Conservation (phyloP, 75 land plant genomes). For the Pinus taeda region DNA sequence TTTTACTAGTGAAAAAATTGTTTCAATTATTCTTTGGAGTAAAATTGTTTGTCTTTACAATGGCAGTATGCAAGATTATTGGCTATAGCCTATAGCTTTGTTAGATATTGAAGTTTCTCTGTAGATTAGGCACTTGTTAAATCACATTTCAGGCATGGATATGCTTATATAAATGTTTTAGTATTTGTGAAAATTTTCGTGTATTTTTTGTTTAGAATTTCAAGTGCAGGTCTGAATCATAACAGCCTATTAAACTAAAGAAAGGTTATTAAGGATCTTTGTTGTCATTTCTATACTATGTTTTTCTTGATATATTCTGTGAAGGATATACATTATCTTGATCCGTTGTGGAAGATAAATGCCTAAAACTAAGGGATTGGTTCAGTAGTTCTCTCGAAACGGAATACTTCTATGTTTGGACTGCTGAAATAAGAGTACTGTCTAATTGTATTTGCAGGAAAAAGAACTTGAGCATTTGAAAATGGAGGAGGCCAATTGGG, state of each 20-base stretch:
- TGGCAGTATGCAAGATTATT: background rate
- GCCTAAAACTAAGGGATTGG: background rate
- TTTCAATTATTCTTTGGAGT: background rate
- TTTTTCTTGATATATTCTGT: background rate
- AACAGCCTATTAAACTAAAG: background rate
- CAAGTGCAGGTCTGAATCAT: too few relatives aligned
- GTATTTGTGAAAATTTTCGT: background rate
- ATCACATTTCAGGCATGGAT: background rate
- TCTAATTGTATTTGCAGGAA: slow-evolving; percentile 5
- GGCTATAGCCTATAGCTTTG: background rate
- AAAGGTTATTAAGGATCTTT: background rate
- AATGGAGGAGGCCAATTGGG: background rate
- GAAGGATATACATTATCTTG: background rate
- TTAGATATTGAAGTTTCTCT: background rate
- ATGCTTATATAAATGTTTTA: background rate
- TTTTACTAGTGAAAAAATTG: too few relatives aligned
- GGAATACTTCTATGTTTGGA: background rate
- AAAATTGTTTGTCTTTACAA: background rate
- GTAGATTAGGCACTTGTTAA: background rate
- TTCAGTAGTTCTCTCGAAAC: background rate
- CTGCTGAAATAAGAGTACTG: background rate
- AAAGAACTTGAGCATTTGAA: background rate
- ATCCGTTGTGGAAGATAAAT: background rate
- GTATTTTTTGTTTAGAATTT: background rate
- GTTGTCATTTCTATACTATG: too few relatives aligned